Conservation (phyloP, 176 grass and related monocot species). For the Musa itinerans region DNA sequence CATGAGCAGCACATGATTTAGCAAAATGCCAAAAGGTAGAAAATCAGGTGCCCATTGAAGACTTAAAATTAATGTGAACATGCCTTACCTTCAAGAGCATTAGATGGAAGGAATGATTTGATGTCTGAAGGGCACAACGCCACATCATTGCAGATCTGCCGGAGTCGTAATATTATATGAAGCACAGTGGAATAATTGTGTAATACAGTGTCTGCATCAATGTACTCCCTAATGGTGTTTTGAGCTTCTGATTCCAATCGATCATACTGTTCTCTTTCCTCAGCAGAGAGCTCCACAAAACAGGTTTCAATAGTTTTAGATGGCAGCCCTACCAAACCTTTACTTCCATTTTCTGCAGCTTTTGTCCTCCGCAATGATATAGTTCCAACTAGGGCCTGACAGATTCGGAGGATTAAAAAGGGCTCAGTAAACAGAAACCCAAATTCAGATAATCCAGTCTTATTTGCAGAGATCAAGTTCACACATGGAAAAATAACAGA, state of each 20-base stretch:
- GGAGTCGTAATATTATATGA: conserved; percentile 75
- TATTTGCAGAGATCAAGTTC: background rate
- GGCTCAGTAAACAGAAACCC: background rate
- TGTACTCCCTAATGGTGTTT: conserved; percentile 66
- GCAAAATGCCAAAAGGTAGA: background rate
- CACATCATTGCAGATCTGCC: conserved; percentile 77
- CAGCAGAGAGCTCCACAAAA: conserved; percentile 68
- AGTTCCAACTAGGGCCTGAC: conserved; percentile 69
- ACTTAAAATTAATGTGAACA: conserved; percentile 5
- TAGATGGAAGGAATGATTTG: conserved; percentile 59
- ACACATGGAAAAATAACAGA: no score
- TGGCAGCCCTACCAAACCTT: conserved; percentile 42
- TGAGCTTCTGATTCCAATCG: conserved; percentile 64
- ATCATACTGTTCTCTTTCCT: conserved; percentile 71
- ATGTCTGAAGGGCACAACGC: conserved; percentile 71
- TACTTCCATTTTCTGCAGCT: conserved; percentile 38
- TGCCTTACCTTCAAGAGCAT: conserved; percentile 51
- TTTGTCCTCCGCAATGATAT: conserved; percentile 86
- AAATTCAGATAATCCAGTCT: background rate
- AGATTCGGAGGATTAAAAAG: conserved; percentile 25
- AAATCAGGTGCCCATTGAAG: background rate
- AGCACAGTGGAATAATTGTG: conserved; percentile 80
- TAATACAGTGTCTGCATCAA: conserved; percentile 54
- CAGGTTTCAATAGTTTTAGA: conserved; percentile 59
- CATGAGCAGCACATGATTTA: background rate